phyloP scores from a whole-genome alignment of 495 filamentous ascomycete species.

The Hypomontagnella submonticulosa region DNA sequence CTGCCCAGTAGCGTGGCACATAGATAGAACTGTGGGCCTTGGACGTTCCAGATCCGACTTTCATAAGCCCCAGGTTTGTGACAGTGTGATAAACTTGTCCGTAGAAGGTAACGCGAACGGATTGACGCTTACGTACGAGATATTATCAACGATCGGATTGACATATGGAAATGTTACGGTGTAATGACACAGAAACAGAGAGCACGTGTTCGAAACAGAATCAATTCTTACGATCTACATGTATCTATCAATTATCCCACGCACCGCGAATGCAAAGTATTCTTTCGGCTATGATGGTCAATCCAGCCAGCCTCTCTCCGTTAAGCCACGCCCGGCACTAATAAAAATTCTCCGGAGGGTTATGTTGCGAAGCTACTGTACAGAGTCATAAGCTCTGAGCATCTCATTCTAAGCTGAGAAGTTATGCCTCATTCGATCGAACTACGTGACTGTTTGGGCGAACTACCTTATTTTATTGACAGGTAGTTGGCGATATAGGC shows the following conservation, averaged over 20 bases:
- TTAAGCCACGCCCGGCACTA: too few relatives aligned
- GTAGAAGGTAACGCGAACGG: slow-evolving; percentile 7
- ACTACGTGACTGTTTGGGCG: slow-evolving; percentile 6
- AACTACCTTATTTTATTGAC: slow-evolving; percentile 14
- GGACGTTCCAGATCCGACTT: slow-evolving; percentile 33
- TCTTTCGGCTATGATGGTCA: too few relatives aligned
- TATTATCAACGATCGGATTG: slow-evolving; percentile 2
- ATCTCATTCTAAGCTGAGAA: slow-evolving; percentile 31
- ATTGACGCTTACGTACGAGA: slow-evolving; percentile 14
- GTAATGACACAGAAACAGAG: neutral
- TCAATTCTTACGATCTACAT: too few relatives aligned
- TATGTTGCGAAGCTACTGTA: too few relatives aligned
- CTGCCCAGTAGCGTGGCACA: slow-evolving; percentile 34
- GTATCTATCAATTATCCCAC: too few relatives aligned
- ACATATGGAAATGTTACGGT: neutral
- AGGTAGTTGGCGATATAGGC: slow-evolving; percentile 11
- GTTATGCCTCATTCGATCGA: slow-evolving; percentile 8
- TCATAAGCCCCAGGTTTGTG: slow-evolving; percentile 2
- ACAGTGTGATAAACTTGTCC: neutral
- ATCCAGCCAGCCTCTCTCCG: too few relatives aligned
- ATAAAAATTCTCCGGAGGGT: too few relatives aligned
- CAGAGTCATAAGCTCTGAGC: slow-evolving; percentile 22
- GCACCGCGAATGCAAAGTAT: too few relatives aligned
- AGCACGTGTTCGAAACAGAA: slow-evolving; percentile 4
- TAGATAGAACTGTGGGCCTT: slow-evolving; percentile 33